Base-by-base conservation (phyloP, 805 yeast genomes). In the Cyberlindnera saturnus region DNA sequence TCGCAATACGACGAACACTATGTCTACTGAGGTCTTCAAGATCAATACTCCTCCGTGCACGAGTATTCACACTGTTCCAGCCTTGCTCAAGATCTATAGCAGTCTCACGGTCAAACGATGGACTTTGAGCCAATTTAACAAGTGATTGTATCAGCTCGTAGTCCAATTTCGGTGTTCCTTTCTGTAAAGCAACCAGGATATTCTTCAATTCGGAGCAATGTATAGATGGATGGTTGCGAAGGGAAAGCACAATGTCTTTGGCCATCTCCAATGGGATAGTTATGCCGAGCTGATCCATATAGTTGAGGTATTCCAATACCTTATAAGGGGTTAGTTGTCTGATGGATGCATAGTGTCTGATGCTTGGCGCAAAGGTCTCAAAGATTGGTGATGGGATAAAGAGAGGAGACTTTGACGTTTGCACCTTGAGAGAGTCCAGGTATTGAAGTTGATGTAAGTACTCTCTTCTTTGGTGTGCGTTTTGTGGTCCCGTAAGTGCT, bases 361-460 rank as follows among this genome's bases (percentile, higher is more conserved):
- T 14, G 5, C 50, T 23, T 3, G 54, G 54, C 5, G 43, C 34
- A 40, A 52, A 45, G 1, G 53, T 52, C n/a, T 48, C 47, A 29
- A 36, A 48, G 1, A 50, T 45, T 7, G 51, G 52, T 1, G 45
- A 23, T 9, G 47, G 45, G 16, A 32, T 16, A 26, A 40, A 46
- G 19, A 52, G 20, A 11, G 50, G 30, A 3, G 33, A 3, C 3
- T 32, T 34, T 1, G 13, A 5, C 1, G 29, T 26, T 29, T 49
- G 53, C 0, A 48, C n/a, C 3, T 37, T 17, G 9, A 41, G 32
- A 3, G 44, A 23, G 32, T 52, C 56, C 13, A 52, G 28, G 29
- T 40, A 52, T 20, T 30, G 36, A 37, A 46, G 17, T 14, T 41
- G 5, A 5, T 38, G 35, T 4, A 41, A 17, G 26, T 48, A 33